Conservation (phyloP, 1,284 basidiomycete genomes). For the Exobasidium cylindrosporum region DNA sequence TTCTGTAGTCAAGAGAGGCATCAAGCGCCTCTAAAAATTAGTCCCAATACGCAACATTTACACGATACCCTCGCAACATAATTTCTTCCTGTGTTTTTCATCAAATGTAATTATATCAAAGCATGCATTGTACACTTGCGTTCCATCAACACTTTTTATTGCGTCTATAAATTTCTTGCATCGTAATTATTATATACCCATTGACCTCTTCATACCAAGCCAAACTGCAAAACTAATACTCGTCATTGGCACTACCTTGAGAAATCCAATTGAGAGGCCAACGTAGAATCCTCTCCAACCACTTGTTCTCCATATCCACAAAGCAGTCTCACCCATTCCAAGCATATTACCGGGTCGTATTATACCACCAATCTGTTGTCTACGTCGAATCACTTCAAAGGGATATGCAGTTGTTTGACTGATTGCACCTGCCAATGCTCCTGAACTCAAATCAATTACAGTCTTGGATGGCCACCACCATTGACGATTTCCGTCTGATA, state of each 20-base stretch:
- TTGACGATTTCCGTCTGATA: conserved; percentile 1
- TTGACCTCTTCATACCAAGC: conserved; percentile 52
- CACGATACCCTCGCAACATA: too few relatives aligned
- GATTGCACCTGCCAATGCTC: conserved; percentile 83
- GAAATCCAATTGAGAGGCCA: conserved; percentile 85
- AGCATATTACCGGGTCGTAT: conserved; percentile 46
- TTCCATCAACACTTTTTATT: not conserved
- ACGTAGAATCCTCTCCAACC: conserved; percentile 91
- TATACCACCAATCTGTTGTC: conserved; percentile 87
- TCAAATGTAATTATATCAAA: too few relatives aligned
- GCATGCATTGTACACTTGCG: not conserved
- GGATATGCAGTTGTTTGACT: conserved; percentile 93
- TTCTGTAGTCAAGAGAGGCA: conserved; percentile 5
- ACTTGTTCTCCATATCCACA: conserved; percentile 66
- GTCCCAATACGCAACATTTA: too few relatives aligned
- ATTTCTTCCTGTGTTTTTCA: too few relatives aligned
- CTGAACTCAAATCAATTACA: conserved; percentile 67
- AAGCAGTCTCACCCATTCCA: conserved; percentile 44
- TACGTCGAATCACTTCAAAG: conserved; percentile 85
- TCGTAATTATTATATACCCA: conserved; percentile 41
- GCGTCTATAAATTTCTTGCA: not conserved
- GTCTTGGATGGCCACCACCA: conserved; percentile 53
- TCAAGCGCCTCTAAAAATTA: conserved; percentile 11
- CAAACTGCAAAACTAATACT: conserved; percentile 53
- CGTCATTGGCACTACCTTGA: conserved; percentile 98